These are phyloP conservation scores for Afroboletus lepidellus DNA, from an alignment of 1,284 basidiomycete species.

Conservation along the genomic window DNA sequence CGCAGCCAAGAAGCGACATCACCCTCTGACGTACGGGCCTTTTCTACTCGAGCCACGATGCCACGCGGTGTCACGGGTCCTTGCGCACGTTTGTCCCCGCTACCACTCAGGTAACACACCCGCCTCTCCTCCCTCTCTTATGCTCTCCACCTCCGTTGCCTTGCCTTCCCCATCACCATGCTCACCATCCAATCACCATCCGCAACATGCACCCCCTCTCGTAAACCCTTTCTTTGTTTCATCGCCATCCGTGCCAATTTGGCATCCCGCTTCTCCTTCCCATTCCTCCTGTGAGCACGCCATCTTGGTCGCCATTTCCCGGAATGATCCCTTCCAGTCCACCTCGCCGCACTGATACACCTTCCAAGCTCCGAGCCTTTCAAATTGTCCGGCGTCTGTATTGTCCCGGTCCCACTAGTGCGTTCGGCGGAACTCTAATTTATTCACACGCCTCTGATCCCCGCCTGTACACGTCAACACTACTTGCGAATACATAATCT, in stretches of 20 bases:
- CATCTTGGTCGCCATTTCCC: slow-evolving; percentile 1
- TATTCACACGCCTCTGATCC: slow-evolving; percentile 13
- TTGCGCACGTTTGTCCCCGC: slow-evolving; percentile 35
- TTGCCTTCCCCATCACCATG: slow-evolving; percentile 10
- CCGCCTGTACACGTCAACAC: background rate
- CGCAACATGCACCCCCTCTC: slow-evolving; percentile 22
- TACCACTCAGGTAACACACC: slow-evolving; percentile 12
- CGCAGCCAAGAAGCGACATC: slow-evolving; percentile 10
- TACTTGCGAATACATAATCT: background rate
- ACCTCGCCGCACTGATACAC: slow-evolving; percentile 1
- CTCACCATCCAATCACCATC: slow-evolving; percentile 24
- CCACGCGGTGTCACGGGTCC: slow-evolving; percentile 35
- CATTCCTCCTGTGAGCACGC: background rate
- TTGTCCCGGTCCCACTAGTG: background rate
- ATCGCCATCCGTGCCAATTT: slow-evolving; percentile 1
- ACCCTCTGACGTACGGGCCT: slow-evolving; percentile 12
- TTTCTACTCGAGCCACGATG: slow-evolving; percentile 28
- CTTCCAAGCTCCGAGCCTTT: slow-evolving; percentile 21
- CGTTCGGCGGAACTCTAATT: slow-evolving; percentile 16
- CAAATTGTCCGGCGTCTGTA: slow-evolving; percentile 20
- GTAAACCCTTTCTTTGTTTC: slow-evolving; percentile 19
- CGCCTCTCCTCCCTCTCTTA: background rate
- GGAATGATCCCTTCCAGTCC: background rate
- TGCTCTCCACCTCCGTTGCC: slow-evolving; percentile 11
- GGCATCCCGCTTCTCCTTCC: slow-evolving; percentile 23